phyloP scores from a whole-genome alignment of 2,329 filamentous ascomycete genomes.

The Remersonia thermophila region DNA sequence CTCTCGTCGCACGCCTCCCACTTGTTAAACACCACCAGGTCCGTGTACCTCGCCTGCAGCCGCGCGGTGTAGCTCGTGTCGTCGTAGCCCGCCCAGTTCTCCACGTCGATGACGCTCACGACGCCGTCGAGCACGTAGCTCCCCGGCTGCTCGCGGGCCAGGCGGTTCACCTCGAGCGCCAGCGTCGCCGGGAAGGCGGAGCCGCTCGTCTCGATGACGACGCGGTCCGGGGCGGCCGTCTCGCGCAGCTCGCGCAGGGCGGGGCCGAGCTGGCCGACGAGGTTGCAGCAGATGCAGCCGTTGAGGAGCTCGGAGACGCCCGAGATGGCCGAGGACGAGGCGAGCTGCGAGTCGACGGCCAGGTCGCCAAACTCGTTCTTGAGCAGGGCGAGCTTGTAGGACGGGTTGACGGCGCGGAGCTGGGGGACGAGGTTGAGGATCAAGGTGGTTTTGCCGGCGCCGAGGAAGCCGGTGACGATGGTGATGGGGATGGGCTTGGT shows the following conservation, averaged over 20 bases:
- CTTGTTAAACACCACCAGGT: slow-evolving; percentile 86
- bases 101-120: slow-evolving; percentile 79
- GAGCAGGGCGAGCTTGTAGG: slow-evolving; percentile 81
- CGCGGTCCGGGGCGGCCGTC: slow-evolving; percentile 55
- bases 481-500: slow-evolving; percentile 65
- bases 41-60: slow-evolving; percentile 79
- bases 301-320: slow-evolving; percentile 89
- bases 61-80: slow-evolving; percentile 82
- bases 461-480: slow-evolving; percentile 91
- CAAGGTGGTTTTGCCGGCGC: slow-evolving; percentile 90
- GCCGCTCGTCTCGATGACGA: slow-evolving; percentile 88
- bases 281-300: slow-evolving; percentile 97
- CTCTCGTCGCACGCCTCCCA: slow-evolving; percentile 69
- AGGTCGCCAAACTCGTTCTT: slow-evolving; percentile 98
- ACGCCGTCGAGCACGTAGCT: slow-evolving; percentile 74
- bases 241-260: slow-evolving; percentile 64
- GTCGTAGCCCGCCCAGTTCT: slow-evolving; percentile 90
- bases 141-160: slow-evolving; percentile 54
- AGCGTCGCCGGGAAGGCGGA: slow-evolving; percentile 80
- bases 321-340: slow-evolving; percentile 67
- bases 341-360: slow-evolving; percentile 85
- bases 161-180: slow-evolving; percentile 77
- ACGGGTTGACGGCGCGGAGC: slow-evolving; percentile 56
- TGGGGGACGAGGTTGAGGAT: slow-evolving; percentile 91
- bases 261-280: slow-evolving; percentile 78